Percentiles rank a stretch among this genome's conserved stretches.
Conservation (phyloP, 2,329 filamentous ascomycete genomes). For the Exophiala dermatitidis region DNA sequence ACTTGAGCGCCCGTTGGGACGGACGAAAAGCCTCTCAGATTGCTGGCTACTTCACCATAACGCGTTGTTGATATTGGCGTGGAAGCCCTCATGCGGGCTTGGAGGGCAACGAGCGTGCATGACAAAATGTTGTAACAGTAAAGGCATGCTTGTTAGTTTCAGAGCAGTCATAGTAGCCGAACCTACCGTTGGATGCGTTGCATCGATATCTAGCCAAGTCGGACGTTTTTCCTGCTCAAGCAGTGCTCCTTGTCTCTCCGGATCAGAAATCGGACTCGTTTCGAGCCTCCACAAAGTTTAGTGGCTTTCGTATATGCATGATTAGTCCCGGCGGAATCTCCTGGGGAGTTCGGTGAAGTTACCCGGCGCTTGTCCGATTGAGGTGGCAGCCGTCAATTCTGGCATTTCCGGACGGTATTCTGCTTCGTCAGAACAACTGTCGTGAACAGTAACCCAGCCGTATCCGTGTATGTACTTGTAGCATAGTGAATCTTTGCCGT, state of each 20-base stretch:
- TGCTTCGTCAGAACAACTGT: background rate
- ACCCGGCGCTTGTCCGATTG: background rate
- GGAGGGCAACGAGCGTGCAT: background rate
- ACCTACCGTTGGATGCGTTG: background rate
- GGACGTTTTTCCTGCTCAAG: background rate
- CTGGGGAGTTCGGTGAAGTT: background rate
- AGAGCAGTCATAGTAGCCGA: background rate
- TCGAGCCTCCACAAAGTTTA: background rate
- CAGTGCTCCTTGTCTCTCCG: background rate
- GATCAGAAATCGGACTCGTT: background rate
- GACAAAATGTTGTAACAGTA: background rate
- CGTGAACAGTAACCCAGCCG: background rate
- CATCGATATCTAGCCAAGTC: constrained; percentile 1
- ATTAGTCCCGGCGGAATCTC: background rate
- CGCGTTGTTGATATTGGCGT: background rate
- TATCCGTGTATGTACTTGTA: background rate
- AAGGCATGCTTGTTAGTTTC: background rate
- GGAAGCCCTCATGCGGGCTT: background rate
- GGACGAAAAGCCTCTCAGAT: no score
- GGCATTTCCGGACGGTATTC: background rate
- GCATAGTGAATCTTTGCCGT: background rate
- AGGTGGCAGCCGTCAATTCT: background rate
- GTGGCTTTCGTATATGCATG: background rate
- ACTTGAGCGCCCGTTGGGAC: constrained; percentile 36
- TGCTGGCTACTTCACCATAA: no score